Evolutionary conservation across 192 early-diverging fungal genomes (phyloP).

Genomic region (Backusella circina): DNA sequence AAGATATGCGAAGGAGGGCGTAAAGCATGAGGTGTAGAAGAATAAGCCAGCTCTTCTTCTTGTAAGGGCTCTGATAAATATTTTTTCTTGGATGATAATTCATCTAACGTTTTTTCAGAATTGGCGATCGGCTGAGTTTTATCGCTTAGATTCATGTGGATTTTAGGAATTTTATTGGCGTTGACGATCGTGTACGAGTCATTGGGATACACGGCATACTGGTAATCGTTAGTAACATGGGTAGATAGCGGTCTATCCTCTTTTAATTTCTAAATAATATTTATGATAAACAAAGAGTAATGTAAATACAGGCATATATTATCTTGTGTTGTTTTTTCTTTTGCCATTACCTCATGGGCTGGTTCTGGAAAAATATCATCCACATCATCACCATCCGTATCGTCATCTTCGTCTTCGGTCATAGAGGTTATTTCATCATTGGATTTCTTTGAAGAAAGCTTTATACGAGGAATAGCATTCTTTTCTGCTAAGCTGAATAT

Average conservation of each 20-base stretch:
- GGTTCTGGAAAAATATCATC: constrained; percentile 5
- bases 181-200: not conserved
- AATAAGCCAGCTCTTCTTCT: not conserved
- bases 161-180: not conserved
- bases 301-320: not conserved
- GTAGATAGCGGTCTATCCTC: not conserved
- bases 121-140: not conserved
- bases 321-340: not conserved
- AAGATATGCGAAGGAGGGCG: constrained; percentile 14
- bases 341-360: constrained; percentile 3
- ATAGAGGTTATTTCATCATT: constrained; percentile 5
- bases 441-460: not conserved
- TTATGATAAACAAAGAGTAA: not conserved
- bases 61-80: not conserved
- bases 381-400: constrained; percentile 10
- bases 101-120: not conserved
- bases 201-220: not conserved
- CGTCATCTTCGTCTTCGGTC: constrained; percentile 7
- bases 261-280: not conserved
- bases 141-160: not conserved
- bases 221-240: not conserved
- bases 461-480: not conserved
- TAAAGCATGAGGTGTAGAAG: not conserved
- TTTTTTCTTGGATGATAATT: not conserved
- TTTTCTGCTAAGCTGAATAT: not conserved